Evolutionary conservation across 2,329 filamentous ascomycete genomes (phyloP), one percentile per base, ranked within the genome.

Genomic region (Fusarium circinatum): DNA sequence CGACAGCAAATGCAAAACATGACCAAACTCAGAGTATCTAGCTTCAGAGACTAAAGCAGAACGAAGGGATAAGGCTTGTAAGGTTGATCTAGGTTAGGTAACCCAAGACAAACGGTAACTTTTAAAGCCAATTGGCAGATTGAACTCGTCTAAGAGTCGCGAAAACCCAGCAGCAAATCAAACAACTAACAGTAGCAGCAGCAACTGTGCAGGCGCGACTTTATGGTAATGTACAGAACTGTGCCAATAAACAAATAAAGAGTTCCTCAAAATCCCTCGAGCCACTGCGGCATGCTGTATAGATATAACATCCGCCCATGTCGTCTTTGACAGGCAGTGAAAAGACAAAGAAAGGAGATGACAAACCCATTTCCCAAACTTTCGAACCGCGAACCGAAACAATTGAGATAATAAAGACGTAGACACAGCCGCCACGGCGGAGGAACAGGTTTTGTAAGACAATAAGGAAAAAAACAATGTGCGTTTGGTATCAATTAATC

Each of bases 191-290:
- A 79, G 78, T 75, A 78, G 79, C 71, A 72, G 62, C 85, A 85
- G 83, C 84, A 83, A 83, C 77, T 82, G 83, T 80, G 79, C 67
- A 69, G 61, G 58, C 79, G 84, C 82, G 81, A 84, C 84, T 84
- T 81, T 78, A 85, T 82, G 81, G 83, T 89, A 89, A 87, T 88
- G 85, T 89, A 89, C 87, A 89, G 83, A 83, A 85, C 82, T 83
- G 82, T 82, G 80, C 75, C 78, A 79, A 79, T 75, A 74, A 79
- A 79, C 75, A 78, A 75, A 73, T 69, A 77, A 75, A 78, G 78
- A 78, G 78, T 78, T 78, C 77, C 76, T 82, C 79, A 78, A 82
- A 82, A 84, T 82, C 83, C 83, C 75, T 77, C 74, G 74, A 75
- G 76, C 79, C 79, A 76, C 73, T 78, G 70, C 74, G 76, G 78